Percentiles rank a stretch among this genome's conserved stretches.
phyloP scores from a whole-genome alignment of 2,329 filamentous ascomycete species.

The Aureobasidium sp. region DNA sequence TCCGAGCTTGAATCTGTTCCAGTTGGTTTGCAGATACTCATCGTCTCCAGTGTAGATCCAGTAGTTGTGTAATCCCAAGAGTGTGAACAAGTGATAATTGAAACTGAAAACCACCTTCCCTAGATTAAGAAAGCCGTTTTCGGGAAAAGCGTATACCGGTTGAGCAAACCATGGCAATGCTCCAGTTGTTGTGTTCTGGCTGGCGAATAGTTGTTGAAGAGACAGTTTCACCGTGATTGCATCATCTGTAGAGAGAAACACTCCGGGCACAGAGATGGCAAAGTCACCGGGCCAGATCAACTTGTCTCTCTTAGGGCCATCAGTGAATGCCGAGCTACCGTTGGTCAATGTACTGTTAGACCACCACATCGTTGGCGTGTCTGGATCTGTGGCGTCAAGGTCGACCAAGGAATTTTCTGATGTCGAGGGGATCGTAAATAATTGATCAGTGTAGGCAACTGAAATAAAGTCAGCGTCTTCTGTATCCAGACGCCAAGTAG shows the following conservation, averaged over 20 bases:
- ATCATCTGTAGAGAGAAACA: conserved; percentile 47
- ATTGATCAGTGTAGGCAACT: conserved; percentile 11
- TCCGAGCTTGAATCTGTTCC: conserved; percentile 37
- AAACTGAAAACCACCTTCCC: conserved; percentile 38
- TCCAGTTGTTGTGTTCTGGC: conserved; percentile 22
- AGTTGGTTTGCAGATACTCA: conserved; percentile 33
- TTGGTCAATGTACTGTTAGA: conserved; percentile 34
- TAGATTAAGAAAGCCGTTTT: conserved; percentile 31
- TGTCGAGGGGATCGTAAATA: conserved; percentile 14
- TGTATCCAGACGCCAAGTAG: too few relatives aligned
- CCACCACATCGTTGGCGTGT: conserved; percentile 30
- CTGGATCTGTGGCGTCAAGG: conserved; percentile 17
- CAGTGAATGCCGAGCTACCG: conserved; percentile 32
- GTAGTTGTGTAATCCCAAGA: conserved; percentile 40
- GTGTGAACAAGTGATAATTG: conserved; percentile 48
- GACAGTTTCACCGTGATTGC: conserved; percentile 17
- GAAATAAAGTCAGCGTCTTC: background rate
- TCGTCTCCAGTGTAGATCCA: conserved; percentile 33
- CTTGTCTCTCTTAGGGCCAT: conserved; percentile 53
- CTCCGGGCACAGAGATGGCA: conserved; percentile 46
- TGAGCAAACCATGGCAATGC: conserved; percentile 29
- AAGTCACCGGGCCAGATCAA: conserved; percentile 57
- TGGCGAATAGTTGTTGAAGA: conserved; percentile 23
- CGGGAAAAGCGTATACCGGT: conserved; percentile 33
- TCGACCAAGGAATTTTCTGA: conserved; percentile 30